Percentiles rank a stretch among this genome's conserved stretches.
phyloP scores from a whole-genome alignment of 2,329 filamentous ascomycete genomes.

The Epichloe bromicola region DNA sequence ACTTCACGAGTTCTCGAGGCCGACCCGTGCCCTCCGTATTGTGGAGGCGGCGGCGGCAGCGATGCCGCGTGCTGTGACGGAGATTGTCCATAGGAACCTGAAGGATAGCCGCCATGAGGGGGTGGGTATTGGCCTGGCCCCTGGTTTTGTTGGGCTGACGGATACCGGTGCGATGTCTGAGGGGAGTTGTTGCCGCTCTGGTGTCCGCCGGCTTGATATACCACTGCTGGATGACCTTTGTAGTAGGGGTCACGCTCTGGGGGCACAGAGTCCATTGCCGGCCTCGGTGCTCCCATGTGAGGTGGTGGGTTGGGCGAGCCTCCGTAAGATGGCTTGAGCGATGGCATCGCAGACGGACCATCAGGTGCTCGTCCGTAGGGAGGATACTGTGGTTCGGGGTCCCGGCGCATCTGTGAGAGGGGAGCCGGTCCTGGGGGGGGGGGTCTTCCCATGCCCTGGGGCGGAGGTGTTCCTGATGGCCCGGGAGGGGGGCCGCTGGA shows the following conservation, averaged over 20 bases:
- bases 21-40: slow-evolving; percentile 33
- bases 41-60: slow-evolving; percentile 20
- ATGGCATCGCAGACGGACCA: slow-evolving; percentile 35
- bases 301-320: slow-evolving; percentile 36
- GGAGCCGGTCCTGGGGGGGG: slow-evolving; percentile 23
- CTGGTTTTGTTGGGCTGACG: slow-evolving; percentile 26
- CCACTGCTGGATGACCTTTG: slow-evolving; percentile 25
- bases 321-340: slow-evolving; percentile 39
- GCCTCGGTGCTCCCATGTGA: slow-evolving; percentile 31
- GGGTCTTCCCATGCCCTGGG: slow-evolving; percentile 28
- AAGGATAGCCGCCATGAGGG: slow-evolving; percentile 30
- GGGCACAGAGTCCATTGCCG: slow-evolving; percentile 24
- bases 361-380: slow-evolving; percentile 26
- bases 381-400: slow-evolving; percentile 34
- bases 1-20: slow-evolving; percentile 30
- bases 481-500: slow-evolving; percentile 19
- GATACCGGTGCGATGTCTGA: slow-evolving; percentile 34
- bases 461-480: slow-evolving; percentile 39
- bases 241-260: slow-evolving; percentile 37
- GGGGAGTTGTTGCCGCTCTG: slow-evolving; percentile 30
- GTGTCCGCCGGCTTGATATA: slow-evolving; percentile 21
- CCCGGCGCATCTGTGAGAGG: slow-evolving; percentile 32
- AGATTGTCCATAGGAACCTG: slow-evolving; percentile 23
- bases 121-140: slow-evolving; percentile 25
- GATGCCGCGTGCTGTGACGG: slow-evolving; percentile 32